Percentiles rank a stretch among this genome's conserved stretches.
Conservation (phyloP, 179 eudicot genomes). For the Beta lomatogona region DNA sequence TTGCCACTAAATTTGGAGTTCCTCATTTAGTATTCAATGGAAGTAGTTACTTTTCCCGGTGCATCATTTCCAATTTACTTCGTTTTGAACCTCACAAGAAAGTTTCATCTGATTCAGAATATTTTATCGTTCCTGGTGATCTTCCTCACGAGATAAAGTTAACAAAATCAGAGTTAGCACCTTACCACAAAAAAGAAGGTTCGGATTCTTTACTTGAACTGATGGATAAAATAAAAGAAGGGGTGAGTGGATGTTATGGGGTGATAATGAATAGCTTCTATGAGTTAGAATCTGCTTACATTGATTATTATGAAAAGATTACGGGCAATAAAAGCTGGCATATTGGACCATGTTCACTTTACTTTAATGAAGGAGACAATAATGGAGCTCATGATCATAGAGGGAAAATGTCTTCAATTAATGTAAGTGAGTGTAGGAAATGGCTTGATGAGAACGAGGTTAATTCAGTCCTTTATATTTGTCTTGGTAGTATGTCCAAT, state of each 20-base stretch:
- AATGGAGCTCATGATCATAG: not conserved
- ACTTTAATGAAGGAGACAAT: conserved; percentile 2
- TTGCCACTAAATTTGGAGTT: conserved; percentile 14
- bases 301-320: conserved; percentile 15
- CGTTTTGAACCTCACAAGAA: conserved; percentile 17
- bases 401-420: conserved; percentile 24
- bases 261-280: conserved; percentile 38
- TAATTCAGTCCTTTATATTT: conserved; percentile 39
- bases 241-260: conserved; percentile 22
- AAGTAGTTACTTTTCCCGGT: conserved; percentile 30
- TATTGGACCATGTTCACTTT: conserved; percentile 35
- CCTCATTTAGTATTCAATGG: conserved; percentile 34
- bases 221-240: conserved; percentile 13
- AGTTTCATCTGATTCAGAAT: conserved; percentile 29
- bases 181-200: conserved; percentile 11
- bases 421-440: conserved; percentile 31
- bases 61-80: conserved; percentile 11
- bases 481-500: conserved; percentile 39
- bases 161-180: conserved; percentile 9
- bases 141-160: conserved; percentile 35
- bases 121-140: conserved; percentile 24
- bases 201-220: conserved; percentile 13
- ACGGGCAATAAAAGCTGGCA: conserved; percentile 31
- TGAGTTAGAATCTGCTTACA: conserved; percentile 33
- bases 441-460: conserved; percentile 42